Conservation (phyloP, 108 stramenopile species). For the Fistulifera solaris region DNA sequence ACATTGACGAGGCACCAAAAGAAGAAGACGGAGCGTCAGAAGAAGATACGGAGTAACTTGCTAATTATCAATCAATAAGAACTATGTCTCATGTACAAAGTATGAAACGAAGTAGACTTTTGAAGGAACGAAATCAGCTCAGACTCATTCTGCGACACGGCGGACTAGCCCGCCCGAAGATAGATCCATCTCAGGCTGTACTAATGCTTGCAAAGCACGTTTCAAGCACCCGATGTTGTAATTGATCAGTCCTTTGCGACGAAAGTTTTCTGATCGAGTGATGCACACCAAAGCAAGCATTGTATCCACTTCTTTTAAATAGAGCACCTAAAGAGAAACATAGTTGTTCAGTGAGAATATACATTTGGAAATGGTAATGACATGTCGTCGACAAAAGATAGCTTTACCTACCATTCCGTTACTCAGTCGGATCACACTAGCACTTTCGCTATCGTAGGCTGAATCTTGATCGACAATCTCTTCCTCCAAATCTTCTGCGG, state of each 20-base stretch:
- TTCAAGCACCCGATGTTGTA: constrained; percentile 95
- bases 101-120: too few relatives aligned
- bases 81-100: too few relatives aligned
- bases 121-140: too few relatives aligned
- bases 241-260: constrained; percentile 91
- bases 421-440: constrained; percentile 90
- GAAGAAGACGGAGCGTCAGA: background rate
- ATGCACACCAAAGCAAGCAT: constrained; percentile 97
- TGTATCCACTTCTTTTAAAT: constrained; percentile 89
- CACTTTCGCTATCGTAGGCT: constrained; percentile 88
- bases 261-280: constrained; percentile 87
- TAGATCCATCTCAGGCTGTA: constrained; percentile 14
- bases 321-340: constrained; percentile 38
- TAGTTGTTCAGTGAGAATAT: background rate
- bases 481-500: constrained; percentile 35
- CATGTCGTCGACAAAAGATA: constrained; percentile 2
- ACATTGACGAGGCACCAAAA: constrained; percentile 3
- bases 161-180: too few relatives aligned
- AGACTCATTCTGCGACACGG: too few relatives aligned
- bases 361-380: background rate
- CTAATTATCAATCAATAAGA: too few relatives aligned
- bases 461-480: constrained; percentile 58
- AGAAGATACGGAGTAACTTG: background rate
- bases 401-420: constrained; percentile 80
- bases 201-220: constrained; percentile 68